These are phyloP conservation scores for Actinomortierella wolfii DNA, from an alignment of 371 early-diverging fungal species.

Conservation along the genomic window DNA sequence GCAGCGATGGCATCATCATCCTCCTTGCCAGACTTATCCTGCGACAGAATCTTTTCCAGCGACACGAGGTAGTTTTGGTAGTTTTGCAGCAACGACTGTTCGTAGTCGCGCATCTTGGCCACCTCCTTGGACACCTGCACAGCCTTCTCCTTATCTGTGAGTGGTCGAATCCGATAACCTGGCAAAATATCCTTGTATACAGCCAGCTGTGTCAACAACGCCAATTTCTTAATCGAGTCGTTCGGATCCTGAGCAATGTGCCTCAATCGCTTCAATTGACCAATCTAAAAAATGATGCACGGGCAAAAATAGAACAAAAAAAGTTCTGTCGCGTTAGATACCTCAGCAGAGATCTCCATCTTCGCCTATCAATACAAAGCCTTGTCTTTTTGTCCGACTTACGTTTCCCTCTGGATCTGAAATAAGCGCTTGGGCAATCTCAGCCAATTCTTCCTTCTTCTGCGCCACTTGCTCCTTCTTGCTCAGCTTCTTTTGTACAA, in stretches of 20 bases:
- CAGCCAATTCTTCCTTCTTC: conserved; percentile 82
- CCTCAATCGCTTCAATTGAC: conserved; percentile 65
- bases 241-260: conserved; percentile 60
- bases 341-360: not conserved
- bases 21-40: conserved; percentile 38
- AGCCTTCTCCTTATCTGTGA: conserved; percentile 79
- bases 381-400: too few relatives aligned
- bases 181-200: conserved; percentile 95
- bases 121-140: conserved; percentile 88
- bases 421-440: conserved; percentile 71
- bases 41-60: conserved; percentile 56
- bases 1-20: conserved; percentile 27
- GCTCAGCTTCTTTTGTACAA: conserved; percentile 35
- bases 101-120: conserved; percentile 82
- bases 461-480: conserved; percentile 62
- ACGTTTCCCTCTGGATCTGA: conserved; percentile 83
- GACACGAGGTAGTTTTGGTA: conserved; percentile 86
- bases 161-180: conserved; percentile 90
- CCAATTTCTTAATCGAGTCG: conserved; percentile 68
- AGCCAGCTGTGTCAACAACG: conserved; percentile 84
- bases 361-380: too few relatives aligned
- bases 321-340: not conserved
- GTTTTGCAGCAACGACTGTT: conserved; percentile 76
- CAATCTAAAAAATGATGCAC: conserved; percentile 55
- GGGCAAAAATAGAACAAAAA: conserved; percentile 2